A percentile compares a stretch with the other conserved stretches of the same genome.
Conservation (phyloP, 2,329 filamentous ascomycete genomes). For the Epichloe aotearoae region DNA sequence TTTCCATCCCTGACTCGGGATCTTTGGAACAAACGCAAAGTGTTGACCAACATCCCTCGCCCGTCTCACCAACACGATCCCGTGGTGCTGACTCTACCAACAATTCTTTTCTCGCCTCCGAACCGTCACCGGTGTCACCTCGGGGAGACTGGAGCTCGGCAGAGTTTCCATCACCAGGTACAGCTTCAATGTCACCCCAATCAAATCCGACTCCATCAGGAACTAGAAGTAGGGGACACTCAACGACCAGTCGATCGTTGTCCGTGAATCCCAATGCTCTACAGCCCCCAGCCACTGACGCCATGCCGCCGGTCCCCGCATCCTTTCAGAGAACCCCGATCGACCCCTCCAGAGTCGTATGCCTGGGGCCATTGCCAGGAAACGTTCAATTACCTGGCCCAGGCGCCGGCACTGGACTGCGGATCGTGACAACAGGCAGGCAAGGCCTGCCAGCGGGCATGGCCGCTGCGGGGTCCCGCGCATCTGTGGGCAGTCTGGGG, state of each 20-base stretch:
- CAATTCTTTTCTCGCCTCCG: conserved; percentile 26
- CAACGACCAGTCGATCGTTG: conserved; percentile 4
- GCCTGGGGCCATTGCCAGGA: conserved; percentile 39
- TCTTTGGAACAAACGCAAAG: conserved; percentile 8
- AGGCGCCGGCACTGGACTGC: conserved; percentile 3
- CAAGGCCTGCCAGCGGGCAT: background rate
- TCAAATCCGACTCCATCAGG: conserved; percentile 9
- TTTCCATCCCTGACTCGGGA: conserved; percentile 8
- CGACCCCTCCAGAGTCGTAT: conserved; percentile 38
- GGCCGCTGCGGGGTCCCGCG: conserved; percentile 5
- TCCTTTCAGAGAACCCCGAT: conserved; percentile 36
- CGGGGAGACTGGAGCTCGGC: conserved; percentile 28
- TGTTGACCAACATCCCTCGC: conserved; percentile 3
- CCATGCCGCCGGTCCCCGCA: conserved; percentile 3
- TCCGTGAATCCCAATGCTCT: conserved; percentile 3
- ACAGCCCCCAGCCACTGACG: background rate
- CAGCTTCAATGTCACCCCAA: conserved; percentile 15
- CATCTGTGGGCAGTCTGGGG: conserved; percentile 29
- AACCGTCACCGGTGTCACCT: conserved; percentile 37
- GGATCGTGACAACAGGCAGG: conserved; percentile 5
- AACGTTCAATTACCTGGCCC: conserved; percentile 23
- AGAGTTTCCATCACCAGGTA: conserved; percentile 30
- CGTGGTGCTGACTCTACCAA: conserved; percentile 11
- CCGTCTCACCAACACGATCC: conserved; percentile 11
- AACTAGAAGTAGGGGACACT: conserved; percentile 8